Base-by-base conservation (phyloP, 2,329 filamentous ascomycete genomes). In the Cadophora sp. region DNA sequence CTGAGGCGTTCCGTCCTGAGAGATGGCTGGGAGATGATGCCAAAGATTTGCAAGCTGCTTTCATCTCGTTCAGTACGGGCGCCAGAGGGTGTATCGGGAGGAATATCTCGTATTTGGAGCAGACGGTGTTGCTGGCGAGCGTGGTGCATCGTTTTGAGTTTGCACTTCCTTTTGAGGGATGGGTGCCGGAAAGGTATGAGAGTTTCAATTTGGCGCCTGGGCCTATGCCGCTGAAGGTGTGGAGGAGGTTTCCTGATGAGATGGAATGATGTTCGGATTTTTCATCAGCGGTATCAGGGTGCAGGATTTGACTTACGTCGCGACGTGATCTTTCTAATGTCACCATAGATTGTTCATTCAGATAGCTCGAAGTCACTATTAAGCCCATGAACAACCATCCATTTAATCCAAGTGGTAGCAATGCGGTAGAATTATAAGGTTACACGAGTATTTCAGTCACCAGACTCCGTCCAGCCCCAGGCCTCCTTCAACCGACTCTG, bases 21-120 rank as follows among this genome's bases (percentile, higher is more conserved):
- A 75, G 81, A 14, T 83, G 80, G 80, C 73, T 83, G 1, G 79
- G 77, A 0, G 80, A 80, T 24, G 75, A 81, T 53, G 79, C 77
- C 1, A 82, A 80, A 69, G 75, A 77, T 40, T 73, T 81, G 58
- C 78, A 81, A 69, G 75, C 77, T 4, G 79, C 77, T 22, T 80
- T 83, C 63, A 72, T 82, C 27, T 75, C 81, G 0, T 84, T 84
- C 66, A 77, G 73, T 29, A 76, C 78, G 4, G 80, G 81, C 8
- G 78, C 80, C 6, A 69, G 80, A 5, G 79, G 79, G 5, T 82
- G 81, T 62, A 81, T 82, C 66, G 80, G 80, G 9, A 74, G 80
- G 48, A 81, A 82, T 63, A 81, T 82, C 46, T 77, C 75, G 1
- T 80, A 83, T 66, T 55, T 85, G 9, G 83, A 85, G 73, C 82